Conservation (phyloP, 2,329 filamentous ascomycete species). For the Talaromyces amestolkiae region DNA sequence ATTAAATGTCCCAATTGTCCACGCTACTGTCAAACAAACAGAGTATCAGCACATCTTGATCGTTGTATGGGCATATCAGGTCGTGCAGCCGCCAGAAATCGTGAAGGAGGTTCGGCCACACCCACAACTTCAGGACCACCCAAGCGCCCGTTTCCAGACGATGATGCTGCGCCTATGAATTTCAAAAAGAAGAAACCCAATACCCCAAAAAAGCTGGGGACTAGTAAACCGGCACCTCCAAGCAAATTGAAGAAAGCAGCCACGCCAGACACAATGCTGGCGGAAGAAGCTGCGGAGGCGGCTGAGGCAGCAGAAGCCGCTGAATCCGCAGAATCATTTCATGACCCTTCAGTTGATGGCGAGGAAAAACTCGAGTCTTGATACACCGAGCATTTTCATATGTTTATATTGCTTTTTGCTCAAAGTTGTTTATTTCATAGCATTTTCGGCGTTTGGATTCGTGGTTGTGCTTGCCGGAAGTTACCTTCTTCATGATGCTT, state of each 20-base stretch:
- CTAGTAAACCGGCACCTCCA: constrained; percentile 36
- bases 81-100: constrained; percentile 48
- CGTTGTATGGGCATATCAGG: constrained; percentile 60
- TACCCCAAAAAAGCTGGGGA: constrained; percentile 36
- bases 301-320: constrained; percentile 12
- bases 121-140: constrained; percentile 23
- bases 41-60: constrained; percentile 61
- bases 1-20: constrained; percentile 59
- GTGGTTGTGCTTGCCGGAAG: constrained; percentile 8
- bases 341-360: constrained; percentile 19
- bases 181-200: constrained; percentile 50
- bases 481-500: background rate
- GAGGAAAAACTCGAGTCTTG: constrained; percentile 38
- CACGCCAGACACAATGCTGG: constrained; percentile 34
- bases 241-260: constrained; percentile 45
- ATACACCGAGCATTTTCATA: constrained; percentile 17
- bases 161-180: constrained; percentile 46
- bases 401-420: constrained; percentile 12
- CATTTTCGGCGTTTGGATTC: constrained; percentile 18
- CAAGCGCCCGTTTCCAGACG: constrained; percentile 39
- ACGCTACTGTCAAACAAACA: constrained; percentile 59
- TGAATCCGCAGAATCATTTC: constrained; percentile 13
- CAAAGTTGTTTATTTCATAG: constrained; percentile 12
- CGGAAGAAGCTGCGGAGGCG: constrained; percentile 30
- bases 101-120: constrained; percentile 32